Evolutionary conservation across 306 rosid genomes (phyloP).

Genomic region (Mimosa pudica): DNA sequence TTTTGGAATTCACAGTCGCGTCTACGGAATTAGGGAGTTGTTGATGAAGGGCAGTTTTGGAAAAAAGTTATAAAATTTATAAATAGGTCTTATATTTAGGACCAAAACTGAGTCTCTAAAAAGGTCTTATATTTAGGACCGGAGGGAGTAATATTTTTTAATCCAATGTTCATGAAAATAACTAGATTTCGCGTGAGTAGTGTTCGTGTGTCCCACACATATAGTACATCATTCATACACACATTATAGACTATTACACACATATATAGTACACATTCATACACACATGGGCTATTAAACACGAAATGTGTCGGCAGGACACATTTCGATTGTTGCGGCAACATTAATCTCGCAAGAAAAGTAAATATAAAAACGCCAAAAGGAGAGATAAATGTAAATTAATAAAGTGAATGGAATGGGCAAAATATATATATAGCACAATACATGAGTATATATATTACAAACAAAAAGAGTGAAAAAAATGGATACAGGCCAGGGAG

Average conservation of each 20-base stretch:
- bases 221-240: too few relatives aligned
- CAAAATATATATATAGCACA: neutral
- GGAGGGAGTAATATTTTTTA: too few relatives aligned
- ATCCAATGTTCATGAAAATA: too few relatives aligned
- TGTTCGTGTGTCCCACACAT: neutral
- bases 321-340: neutral
- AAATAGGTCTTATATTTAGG: too few relatives aligned
- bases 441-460: neutral
- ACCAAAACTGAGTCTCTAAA: too few relatives aligned
- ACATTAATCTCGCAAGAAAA: slow-evolving; percentile 3
- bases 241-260: too few relatives aligned
- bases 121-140: too few relatives aligned
- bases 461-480: slow-evolving; percentile 2
- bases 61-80: too few relatives aligned
- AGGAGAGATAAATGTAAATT: neutral
- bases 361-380: neutral
- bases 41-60: too few relatives aligned
- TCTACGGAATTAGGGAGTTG: too few relatives aligned
- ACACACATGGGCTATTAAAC: neutral
- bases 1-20: too few relatives aligned
- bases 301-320: neutral
- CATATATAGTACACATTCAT: neutral
- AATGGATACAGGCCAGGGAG: neutral
- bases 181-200: neutral
- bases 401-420: neutral